Conservation (phyloP, 345 rosid species). For the Theobroma cacao region DNA sequence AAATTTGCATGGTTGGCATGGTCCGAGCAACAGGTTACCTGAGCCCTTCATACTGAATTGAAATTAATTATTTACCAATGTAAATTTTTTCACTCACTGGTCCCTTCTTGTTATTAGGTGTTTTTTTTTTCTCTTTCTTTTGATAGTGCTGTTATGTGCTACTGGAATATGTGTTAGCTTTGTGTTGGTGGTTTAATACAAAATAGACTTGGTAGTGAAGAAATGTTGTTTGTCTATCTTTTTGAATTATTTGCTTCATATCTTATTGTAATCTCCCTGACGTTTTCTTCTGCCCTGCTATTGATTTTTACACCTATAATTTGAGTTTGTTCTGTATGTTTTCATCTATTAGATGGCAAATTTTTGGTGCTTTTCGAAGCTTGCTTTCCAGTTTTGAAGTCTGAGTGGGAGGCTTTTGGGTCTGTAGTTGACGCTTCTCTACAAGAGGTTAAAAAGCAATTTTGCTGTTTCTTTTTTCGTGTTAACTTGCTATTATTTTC, state of each 20-base stretch:
- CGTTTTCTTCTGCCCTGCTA: not conserved
- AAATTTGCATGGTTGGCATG: not conserved
- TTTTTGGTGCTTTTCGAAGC: slow-evolving; percentile 56
- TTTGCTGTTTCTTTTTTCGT: slow-evolving; percentile 17
- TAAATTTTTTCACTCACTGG: not conserved
- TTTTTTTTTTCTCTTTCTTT: not conserved
- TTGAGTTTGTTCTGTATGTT: slow-evolving; percentile 22
- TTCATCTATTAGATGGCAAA: slow-evolving; percentile 37
- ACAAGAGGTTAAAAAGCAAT: slow-evolving; percentile 47
- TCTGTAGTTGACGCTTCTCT: slow-evolving; percentile 34
- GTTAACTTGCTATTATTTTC: slow-evolving; percentile 10
- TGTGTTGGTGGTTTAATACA: not conserved
- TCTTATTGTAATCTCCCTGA: not conserved
- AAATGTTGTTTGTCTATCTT: not conserved
- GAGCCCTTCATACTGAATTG: not conserved
- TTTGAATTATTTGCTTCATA: not conserved
- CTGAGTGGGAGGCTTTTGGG: slow-evolving; percentile 59
- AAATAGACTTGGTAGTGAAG: not conserved
- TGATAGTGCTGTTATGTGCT: not conserved
- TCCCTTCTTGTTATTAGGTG: not conserved
- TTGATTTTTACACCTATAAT: not conserved
- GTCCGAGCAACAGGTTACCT: not conserved
- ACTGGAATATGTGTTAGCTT: not conserved
- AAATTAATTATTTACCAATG: not conserved
- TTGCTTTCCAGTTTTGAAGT: slow-evolving; percentile 67